phyloP scores from a whole-genome alignment of 441 rosid genomes.

The Adansonia grandidieri region DNA sequence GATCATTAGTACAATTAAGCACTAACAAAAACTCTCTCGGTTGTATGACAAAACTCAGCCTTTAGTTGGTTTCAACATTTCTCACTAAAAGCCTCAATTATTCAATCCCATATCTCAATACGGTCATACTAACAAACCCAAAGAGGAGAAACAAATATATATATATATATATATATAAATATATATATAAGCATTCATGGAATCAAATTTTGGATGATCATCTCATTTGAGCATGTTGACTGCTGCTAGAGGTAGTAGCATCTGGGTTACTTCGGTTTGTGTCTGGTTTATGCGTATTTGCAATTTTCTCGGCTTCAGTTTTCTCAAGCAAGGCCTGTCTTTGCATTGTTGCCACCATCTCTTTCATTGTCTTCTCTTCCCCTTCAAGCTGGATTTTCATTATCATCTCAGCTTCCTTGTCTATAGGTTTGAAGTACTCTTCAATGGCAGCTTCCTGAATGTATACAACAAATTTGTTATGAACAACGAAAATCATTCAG shows the following conservation, averaged over 20 bases:
- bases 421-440: slow-evolving; percentile 77
- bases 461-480: slow-evolving; percentile 17
- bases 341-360: slow-evolving; percentile 67
- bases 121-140: not conserved
- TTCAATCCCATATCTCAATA: not conserved
- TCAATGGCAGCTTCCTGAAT: slow-evolving; percentile 82
- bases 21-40: not conserved
- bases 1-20: slow-evolving; percentile 4
- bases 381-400: slow-evolving; percentile 86
- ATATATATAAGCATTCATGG: not conserved
- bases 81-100: not conserved
- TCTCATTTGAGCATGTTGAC: slow-evolving; percentile 42
- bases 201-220: slow-evolving; percentile 24
- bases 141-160: not conserved
- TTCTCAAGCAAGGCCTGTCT: slow-evolving; percentile 58
- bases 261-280: slow-evolving; percentile 40
- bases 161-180: too few relatives aligned
- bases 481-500: not conserved
- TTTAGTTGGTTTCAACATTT: not conserved
- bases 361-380: slow-evolving; percentile 74
- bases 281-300: slow-evolving; percentile 35
- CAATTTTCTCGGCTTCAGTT: slow-evolving; percentile 53
- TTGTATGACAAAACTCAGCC: slow-evolving; percentile 20
- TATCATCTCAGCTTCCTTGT: slow-evolving; percentile 74
- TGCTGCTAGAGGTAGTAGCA: slow-evolving; percentile 39